Percentiles rank a stretch among this genome's conserved stretches.
Evolutionary conservation across 2,329 filamentous ascomycete species (phyloP).

Genomic region (Macrophomina pseudophaseolina): DNA sequence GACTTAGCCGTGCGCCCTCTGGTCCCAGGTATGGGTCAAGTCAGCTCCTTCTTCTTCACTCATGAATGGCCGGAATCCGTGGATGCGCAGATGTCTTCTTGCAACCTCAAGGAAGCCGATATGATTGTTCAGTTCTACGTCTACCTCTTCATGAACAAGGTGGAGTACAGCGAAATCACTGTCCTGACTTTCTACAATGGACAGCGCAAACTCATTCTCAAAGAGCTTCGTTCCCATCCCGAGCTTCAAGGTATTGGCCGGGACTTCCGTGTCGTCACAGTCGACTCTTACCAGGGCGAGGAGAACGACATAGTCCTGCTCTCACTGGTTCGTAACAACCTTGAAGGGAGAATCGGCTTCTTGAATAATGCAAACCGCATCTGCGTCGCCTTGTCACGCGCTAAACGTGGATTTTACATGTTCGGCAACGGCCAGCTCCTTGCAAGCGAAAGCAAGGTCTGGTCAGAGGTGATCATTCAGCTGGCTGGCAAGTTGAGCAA

Average conservation of each 20-base stretch:
- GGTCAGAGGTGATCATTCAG: constrained; percentile 56
- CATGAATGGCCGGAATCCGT: constrained; percentile 69
- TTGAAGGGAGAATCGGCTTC: constrained; percentile 69
- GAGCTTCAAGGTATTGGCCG: constrained; percentile 47
- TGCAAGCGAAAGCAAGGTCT: constrained; percentile 54
- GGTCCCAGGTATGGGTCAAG: constrained; percentile 67
- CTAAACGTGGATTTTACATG: constrained; percentile 78
- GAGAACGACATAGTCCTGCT: constrained; percentile 85
- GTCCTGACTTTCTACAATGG: constrained; percentile 88
- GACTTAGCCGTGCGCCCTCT: constrained; percentile 51
- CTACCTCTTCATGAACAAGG: constrained; percentile 73
- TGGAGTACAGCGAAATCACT: constrained; percentile 68
- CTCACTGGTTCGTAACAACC: constrained; percentile 77
- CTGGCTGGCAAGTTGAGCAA: constrained; percentile 47
- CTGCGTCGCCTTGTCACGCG: constrained; percentile 70
- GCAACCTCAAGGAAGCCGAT: constrained; percentile 72
- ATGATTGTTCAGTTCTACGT: constrained; percentile 77
- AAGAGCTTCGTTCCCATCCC: constrained; percentile 49
- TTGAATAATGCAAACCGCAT: constrained; percentile 68
- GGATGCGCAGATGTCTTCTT: constrained; percentile 68
- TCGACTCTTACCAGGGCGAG: constrained; percentile 90
- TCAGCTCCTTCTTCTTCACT: constrained; percentile 66
- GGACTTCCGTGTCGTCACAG: constrained; percentile 71
- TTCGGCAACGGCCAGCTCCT: constrained; percentile 74
- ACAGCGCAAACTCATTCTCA: constrained; percentile 70